Conservation (phyloP, 179 eudicot species). For the Silene coronaria region DNA sequence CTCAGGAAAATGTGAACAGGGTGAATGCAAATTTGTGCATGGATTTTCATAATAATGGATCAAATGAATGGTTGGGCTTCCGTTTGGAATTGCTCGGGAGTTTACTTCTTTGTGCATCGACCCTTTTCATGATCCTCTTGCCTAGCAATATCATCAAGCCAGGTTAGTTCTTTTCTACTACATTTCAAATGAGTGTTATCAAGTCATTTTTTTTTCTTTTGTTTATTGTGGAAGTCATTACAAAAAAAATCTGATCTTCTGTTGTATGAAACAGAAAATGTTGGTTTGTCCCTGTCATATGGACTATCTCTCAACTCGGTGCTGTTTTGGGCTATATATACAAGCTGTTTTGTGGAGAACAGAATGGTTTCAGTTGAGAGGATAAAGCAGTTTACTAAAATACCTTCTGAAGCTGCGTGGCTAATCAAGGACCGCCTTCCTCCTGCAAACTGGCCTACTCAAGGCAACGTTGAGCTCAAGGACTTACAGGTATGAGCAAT, state of each 20-base stretch:
- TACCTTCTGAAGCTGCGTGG: constrained; percentile 90
- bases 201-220: neutral
- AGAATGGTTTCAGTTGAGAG: constrained; percentile 98
- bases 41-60: constrained; percentile 92
- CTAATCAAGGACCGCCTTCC: constrained; percentile 49
- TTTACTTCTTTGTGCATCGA: constrained; percentile 68
- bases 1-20: constrained; percentile 59
- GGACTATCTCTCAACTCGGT: constrained; percentile 75
- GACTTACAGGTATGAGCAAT: constrained; percentile 60
- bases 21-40: constrained; percentile 75
- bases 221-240: no score
- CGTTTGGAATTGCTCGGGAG: constrained; percentile 89
- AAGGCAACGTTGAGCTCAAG: constrained; percentile 65
- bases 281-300: constrained; percentile 81
- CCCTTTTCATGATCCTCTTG: constrained; percentile 73
- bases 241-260: neutral
- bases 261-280: constrained; percentile 49
- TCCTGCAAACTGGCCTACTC: constrained; percentile 71
- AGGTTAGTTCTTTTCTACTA: constrained; percentile 37
- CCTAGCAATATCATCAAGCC: constrained; percentile 80
- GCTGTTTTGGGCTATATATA: constrained; percentile 63
- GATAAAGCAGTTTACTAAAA: constrained; percentile 66
- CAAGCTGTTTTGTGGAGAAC: constrained; percentile 91
- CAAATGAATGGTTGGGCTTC: constrained; percentile 93
- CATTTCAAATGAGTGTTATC: neutral